Conservation (phyloP, 768 basidiomycete genomes). For the Lentinula detonsa region DNA sequence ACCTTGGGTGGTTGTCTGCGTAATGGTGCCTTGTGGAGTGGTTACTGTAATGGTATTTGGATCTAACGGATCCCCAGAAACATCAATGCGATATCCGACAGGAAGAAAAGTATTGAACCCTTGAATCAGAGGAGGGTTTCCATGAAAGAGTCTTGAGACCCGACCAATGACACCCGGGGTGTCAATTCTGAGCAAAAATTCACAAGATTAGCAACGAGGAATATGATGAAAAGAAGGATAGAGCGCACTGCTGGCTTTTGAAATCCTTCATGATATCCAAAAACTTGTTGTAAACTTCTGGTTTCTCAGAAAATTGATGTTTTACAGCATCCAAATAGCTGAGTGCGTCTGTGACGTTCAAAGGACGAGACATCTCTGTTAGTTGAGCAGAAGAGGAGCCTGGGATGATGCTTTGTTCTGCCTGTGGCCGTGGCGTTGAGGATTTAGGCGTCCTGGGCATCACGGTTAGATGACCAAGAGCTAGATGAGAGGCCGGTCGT, state of each 20-base stretch:
- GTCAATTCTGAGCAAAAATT: constrained; percentile 63
- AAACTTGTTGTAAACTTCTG: constrained; percentile 93
- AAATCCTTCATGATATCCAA: constrained; percentile 99
- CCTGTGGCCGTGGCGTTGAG: constrained; percentile 32
- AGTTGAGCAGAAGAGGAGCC: constrained; percentile 24
- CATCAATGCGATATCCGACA: constrained; percentile 89
- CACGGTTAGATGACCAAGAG: background rate
- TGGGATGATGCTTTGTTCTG: constrained; percentile 14
- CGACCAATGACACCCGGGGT: constrained; percentile 96
- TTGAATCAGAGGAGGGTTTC: constrained; percentile 85
- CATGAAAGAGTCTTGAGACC: constrained; percentile 88
- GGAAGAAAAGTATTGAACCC: constrained; percentile 98
- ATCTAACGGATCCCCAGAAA: constrained; percentile 64
- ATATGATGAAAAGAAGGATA: constrained; percentile 7
- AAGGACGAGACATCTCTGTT: constrained; percentile 45
- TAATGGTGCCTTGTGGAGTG: constrained; percentile 68
- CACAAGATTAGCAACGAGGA: background rate
- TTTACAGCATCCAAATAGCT: constrained; percentile 94
- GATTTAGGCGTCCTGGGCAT: constrained; percentile 24
- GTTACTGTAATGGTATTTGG: constrained; percentile 76
- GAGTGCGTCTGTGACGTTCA: constrained; percentile 92
- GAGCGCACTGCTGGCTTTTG: constrained; percentile 84
- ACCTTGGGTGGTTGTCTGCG: constrained; percentile 46
- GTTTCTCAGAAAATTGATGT: constrained; percentile 82
- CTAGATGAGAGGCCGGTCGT: constrained; percentile 5